phyloP scores from a whole-genome alignment of 2,329 filamentous ascomycete species.

The Thelonectria olida region DNA sequence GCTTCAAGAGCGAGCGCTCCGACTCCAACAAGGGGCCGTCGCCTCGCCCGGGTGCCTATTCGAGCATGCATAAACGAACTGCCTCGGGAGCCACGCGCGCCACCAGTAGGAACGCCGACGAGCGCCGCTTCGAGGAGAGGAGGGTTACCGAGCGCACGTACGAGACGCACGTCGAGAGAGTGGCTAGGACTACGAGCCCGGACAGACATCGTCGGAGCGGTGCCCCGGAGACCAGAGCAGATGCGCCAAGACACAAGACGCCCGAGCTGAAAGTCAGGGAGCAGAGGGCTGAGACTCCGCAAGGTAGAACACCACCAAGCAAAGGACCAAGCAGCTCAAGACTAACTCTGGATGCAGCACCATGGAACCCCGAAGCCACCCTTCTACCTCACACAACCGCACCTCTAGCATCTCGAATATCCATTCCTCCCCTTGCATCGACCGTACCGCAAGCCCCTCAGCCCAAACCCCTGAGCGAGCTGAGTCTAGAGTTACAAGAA shows the following conservation, averaged over 20 bases:
- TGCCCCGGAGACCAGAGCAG: slow-evolving; percentile 49
- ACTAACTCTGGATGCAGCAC: slow-evolving; percentile 46
- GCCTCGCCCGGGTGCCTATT: slow-evolving; percentile 45
- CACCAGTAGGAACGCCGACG: slow-evolving; percentile 55
- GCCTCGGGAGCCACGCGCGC: slow-evolving; percentile 65
- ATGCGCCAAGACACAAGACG: slow-evolving; percentile 52
- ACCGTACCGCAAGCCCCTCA: slow-evolving; percentile 78
- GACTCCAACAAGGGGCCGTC: slow-evolving; percentile 51
- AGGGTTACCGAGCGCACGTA: slow-evolving; percentile 63
- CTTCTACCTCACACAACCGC: slow-evolving; percentile 73
- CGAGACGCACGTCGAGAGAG: slow-evolving; percentile 70
- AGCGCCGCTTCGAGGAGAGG: slow-evolving; percentile 59
- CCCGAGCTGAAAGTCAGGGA: slow-evolving; percentile 57
- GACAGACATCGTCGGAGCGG: slow-evolving; percentile 57
- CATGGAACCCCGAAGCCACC: slow-evolving; percentile 84
- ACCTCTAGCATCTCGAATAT: slow-evolving; percentile 75
- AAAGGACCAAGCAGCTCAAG: not conserved
- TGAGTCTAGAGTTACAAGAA: slow-evolving; percentile 86
- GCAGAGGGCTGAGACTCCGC: slow-evolving; percentile 56
- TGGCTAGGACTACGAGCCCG: slow-evolving; percentile 67
- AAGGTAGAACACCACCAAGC: slow-evolving; percentile 51
- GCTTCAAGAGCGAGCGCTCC: slow-evolving; percentile 46
- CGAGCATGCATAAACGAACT: slow-evolving; percentile 62
- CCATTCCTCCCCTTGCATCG: slow-evolving; percentile 76
- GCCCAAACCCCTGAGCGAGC: slow-evolving; percentile 72